Evolutionary conservation across 306 rosid species (phyloP), one percentile per base, ranked within the genome.

Genomic region (Dryas octopetala): DNA sequence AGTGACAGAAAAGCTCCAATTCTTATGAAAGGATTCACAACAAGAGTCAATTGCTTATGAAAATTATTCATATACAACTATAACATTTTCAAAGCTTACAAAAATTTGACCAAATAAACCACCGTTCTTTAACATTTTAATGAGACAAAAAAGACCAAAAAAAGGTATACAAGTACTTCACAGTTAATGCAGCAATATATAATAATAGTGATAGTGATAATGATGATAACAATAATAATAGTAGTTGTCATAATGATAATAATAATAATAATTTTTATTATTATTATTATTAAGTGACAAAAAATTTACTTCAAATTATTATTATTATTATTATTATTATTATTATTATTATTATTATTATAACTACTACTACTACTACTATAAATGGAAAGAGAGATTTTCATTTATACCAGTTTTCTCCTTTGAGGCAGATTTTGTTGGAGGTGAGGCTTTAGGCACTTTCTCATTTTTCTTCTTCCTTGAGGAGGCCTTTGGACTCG

Each of bases 401-500:
- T 9, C 23, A 62, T 62, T 14, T 71, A 6, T 85, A 96, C 99
- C 98, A 45, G 84, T 47, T 86, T 88, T 96, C 82, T 90, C 99
- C 85, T 85, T 92, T 74, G 81, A 66, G 48, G 89, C 76, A 74
- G 96, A 64, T 82, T 92, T 96, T 12, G 69, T 44, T 53, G 80
- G 84, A 74, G 89, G 62, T 19, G 85, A 52, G 45, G 70, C 77
- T 86, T 90, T 90, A 64, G 81, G 79, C 47, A 70, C 85, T 71
- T 81, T 88, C 64, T 84, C 96, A 53, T 60, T 85, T 77, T 77
- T 89, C 87, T 85, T 95, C 86, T 87, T 96, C 89, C 97, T 92
- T 62, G 96, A 90, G 73, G 88, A 90, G 74, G 84, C 92, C 86
- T 92, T 96, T 26, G 97, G 96, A 83, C 91, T 88, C 59, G 66